Evolutionary conservation across 1,139 yeast genomes (phyloP).

Genomic region (Taphrina wiesneri): DNA sequence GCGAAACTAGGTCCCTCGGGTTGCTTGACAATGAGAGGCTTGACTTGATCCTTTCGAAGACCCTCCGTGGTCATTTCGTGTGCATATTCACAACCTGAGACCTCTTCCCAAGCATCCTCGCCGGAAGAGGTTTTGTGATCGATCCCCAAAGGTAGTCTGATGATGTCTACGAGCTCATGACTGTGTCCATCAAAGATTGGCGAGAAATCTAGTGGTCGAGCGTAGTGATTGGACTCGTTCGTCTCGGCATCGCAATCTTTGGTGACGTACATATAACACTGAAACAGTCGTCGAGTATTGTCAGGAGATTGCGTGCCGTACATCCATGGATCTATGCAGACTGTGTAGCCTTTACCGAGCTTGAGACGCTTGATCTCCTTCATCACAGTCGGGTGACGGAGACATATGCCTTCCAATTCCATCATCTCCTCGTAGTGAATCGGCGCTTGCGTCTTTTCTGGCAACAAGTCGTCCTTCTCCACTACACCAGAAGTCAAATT

Average conservation of each 20-base stretch:
- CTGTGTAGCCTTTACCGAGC: constrained; percentile 60
- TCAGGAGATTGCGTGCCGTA: constrained; percentile 87
- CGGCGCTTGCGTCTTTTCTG: constrained; percentile 54
- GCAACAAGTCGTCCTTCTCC: constrained; percentile 7
- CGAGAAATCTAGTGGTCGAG: constrained; percentile 80
- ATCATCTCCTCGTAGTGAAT: constrained; percentile 71
- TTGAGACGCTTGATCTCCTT: constrained; percentile 64
- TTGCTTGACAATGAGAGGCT: constrained; percentile 68
- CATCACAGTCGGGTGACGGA: constrained; percentile 70
- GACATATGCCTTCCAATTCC: constrained; percentile 62
- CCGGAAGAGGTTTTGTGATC: constrained; percentile 68
- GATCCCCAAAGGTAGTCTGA: constrained; percentile 69
- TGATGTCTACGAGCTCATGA: constrained; percentile 65
- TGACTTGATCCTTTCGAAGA: constrained; percentile 52
- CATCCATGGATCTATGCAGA: constrained; percentile 83
- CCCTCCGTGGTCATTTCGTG: constrained; percentile 50
- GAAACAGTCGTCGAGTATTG: constrained; percentile 70
- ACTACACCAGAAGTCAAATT: background rate
- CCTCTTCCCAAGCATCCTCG: constrained; percentile 37
- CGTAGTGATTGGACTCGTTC: constrained; percentile 64
- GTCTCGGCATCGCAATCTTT: constrained; percentile 67
- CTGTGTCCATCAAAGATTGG: constrained; percentile 74
- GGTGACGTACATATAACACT: constrained; percentile 76
- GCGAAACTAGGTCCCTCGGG: constrained; percentile 80
- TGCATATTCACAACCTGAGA: constrained; percentile 46